These are phyloP conservation scores for Haplosporangium sp. DNA, from an alignment of 371 early-diverging fungal genomes.

Conservation along the genomic window DNA sequence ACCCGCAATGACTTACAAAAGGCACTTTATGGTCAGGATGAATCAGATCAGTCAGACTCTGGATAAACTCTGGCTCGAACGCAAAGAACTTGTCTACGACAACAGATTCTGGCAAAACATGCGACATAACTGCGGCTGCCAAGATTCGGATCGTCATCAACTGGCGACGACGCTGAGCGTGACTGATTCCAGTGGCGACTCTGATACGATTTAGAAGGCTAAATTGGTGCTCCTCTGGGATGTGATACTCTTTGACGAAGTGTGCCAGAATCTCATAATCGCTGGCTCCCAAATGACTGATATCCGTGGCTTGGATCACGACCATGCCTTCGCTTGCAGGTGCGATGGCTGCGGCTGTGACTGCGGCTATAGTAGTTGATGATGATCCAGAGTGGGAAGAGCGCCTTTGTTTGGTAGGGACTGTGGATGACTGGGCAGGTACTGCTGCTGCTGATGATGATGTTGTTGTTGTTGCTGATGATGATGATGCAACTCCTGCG, in stretches of 20 bases:
- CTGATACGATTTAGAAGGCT: constrained; percentile 83
- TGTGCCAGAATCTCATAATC: constrained; percentile 54
- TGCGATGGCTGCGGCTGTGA: constrained; percentile 16
- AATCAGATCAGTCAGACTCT: constrained; percentile 79
- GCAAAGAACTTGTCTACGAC: constrained; percentile 81
- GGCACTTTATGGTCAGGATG: constrained; percentile 76
- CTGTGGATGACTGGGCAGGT: not conserved
- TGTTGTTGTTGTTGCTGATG: constrained; percentile 6
- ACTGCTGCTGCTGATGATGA: constrained; percentile 2
- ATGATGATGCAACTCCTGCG: not conserved
- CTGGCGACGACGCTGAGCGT: constrained; percentile 61
- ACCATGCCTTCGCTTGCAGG: constrained; percentile 58
- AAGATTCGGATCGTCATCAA: constrained; percentile 82
- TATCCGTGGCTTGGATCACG: constrained; percentile 54
- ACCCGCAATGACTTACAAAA: constrained; percentile 55
- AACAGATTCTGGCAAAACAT: constrained; percentile 73
- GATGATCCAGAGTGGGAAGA: constrained; percentile 30
- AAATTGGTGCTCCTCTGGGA: constrained; percentile 84
- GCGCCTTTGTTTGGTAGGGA: constrained; percentile 31
- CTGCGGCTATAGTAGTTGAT: constrained; percentile 6
- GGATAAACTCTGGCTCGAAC: constrained; percentile 87
- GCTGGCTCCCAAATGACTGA: constrained; percentile 30
- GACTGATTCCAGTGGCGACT: constrained; percentile 70
- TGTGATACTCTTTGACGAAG: constrained; percentile 60
- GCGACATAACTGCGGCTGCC: constrained; percentile 81